A percentile compares a stretch with the other conserved stretches of the same genome.
These are phyloP conservation scores for Grosmannia serpens DNA, from an alignment of 2,329 filamentous ascomycete genomes.

Conservation along the genomic window DNA sequence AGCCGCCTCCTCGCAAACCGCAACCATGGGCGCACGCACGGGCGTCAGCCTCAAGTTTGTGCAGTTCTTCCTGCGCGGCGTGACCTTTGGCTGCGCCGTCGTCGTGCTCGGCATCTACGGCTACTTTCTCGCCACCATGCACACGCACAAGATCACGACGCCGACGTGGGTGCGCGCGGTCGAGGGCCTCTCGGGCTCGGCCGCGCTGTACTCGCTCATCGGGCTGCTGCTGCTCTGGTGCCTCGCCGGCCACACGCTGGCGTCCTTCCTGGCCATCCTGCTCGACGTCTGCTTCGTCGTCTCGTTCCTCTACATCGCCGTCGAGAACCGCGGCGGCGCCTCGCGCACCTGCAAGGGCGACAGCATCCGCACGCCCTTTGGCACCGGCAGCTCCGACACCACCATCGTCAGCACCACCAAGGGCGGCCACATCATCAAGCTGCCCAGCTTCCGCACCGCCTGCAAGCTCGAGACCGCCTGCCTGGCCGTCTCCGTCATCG, in stretches of 20 bases:
- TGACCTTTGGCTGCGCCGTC: constrained; percentile 62
- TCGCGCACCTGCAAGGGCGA: constrained; percentile 44
- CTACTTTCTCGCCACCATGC: constrained; percentile 70
- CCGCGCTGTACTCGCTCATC: constrained; percentile 60
- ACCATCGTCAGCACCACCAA: constrained; percentile 35
- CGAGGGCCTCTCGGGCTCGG: constrained; percentile 65
- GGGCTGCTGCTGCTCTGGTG: constrained; percentile 69
- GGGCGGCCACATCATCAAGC: constrained; percentile 34
- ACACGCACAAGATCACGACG: constrained; percentile 52
- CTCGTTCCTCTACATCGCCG: constrained; percentile 71
- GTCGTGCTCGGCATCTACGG: constrained; percentile 70
- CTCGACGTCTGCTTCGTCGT: constrained; percentile 68
- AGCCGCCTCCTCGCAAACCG: not conserved
- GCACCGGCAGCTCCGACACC: constrained; percentile 43
- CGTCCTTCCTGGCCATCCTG: constrained; percentile 61
- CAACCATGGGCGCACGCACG: constrained; percentile 43
- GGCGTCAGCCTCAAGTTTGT: constrained; percentile 54
- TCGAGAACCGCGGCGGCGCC: constrained; percentile 59
- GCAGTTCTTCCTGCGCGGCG: constrained; percentile 59
- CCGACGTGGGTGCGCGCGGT: constrained; percentile 59
- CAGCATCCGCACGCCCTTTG: constrained; percentile 55
- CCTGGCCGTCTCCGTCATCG: constrained; percentile 69
- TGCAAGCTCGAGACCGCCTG: constrained; percentile 68
- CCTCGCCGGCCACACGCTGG: constrained; percentile 61
- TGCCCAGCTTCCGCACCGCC: constrained; percentile 39